Base-by-base conservation (phyloP, 305 asterid species). In the Fraxinus floribunda region DNA sequence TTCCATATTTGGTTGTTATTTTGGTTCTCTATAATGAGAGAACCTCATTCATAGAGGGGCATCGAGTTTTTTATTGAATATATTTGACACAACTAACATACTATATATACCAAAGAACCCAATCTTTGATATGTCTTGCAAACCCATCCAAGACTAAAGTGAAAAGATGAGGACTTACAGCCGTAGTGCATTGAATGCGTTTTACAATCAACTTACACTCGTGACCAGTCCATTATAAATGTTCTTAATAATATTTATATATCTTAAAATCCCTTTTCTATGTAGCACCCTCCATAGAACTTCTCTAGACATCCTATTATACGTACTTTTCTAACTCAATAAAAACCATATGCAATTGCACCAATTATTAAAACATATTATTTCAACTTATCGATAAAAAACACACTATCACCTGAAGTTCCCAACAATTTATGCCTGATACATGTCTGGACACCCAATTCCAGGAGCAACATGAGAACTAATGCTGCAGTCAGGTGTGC, bases 401-500 rank as follows among this genome's bases (percentile, higher is more conserved):
- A 81, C 73, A 78, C 35, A 60, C 39, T 3, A 70, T 86, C 78
- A 95, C 99, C 98, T 85, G 98, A 91, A 77, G 95, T 97, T 44
- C 94, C 98, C 90, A 97, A 88, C 87, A 97, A 79, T 35, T 97
- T 90, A 79, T 97, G 95, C 77, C 94, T 88, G 82, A 97, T 93
- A 79, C 99, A 97, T 20, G 94, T 93, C 88, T 97, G 98, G 24
- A 97, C 52, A 29, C 97, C 99, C 94, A 97, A 83, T 83, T 97
- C 99, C 92, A 97, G 71, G 35, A 97, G 95, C 86, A 97, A 83
- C 99, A 97, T 94, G 71, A 97, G 92, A 88, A 95, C 92, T 90
- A 97, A 88, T 15, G 99, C 98, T 35, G 99, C 91, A 70, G 97
- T 87, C 76, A 97, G 85, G 92, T 97, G 99, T 5, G 98, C 98